Conservation (phyloP, 202 grass and related monocot genomes). For the Carex arenaria region DNA sequence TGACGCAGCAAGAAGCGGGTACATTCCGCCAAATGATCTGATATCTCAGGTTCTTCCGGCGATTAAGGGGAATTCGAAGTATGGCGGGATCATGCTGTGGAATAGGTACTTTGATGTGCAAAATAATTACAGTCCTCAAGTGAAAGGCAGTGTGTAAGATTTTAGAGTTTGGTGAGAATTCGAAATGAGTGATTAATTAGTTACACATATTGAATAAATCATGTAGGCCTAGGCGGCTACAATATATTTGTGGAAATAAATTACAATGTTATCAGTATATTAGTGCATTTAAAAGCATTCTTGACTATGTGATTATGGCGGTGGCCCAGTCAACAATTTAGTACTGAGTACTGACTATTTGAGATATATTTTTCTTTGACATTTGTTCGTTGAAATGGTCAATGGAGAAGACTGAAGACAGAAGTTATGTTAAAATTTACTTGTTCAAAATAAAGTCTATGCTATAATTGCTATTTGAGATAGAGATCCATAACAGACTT, state of each 20-base stretch:
- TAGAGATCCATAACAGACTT: no score
- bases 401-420: no score
- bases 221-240: neutral
- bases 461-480: no score
- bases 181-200: neutral
- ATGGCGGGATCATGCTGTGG: conserved; percentile 62
- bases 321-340: no score
- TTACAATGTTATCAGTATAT: neutral
- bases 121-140: conserved; percentile 42
- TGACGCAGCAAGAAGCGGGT: conserved; percentile 34
- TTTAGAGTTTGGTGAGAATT: neutral
- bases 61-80: conserved; percentile 29
- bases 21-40: conserved; percentile 37
- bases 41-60: conserved; percentile 40
- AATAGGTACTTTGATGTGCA: conserved; percentile 42
- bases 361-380: no score
- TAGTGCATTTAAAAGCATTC: neutral
- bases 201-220: neutral
- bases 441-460: no score
- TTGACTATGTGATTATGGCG: neutral
- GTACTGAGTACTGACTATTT: no score
- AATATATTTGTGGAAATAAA: neutral
- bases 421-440: no score
- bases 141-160: conserved; percentile 21
- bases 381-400: no score